Base-by-base conservation (phyloP, 495 filamentous ascomycete species). In the Aspergillus leporis region DNA sequence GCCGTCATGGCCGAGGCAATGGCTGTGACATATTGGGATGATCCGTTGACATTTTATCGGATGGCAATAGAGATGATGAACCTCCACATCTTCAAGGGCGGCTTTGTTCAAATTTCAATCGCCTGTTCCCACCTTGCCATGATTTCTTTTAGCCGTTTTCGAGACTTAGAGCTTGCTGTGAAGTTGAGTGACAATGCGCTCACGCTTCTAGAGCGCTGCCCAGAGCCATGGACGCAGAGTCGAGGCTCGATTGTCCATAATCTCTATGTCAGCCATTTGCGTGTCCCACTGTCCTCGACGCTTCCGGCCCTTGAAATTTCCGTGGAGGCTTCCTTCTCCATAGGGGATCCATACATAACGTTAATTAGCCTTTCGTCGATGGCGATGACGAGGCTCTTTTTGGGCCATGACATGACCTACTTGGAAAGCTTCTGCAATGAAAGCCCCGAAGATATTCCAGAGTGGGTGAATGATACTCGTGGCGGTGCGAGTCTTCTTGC, bases 1-100 rank as follows among this genome's bases (percentile, higher is more conserved):
- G 83, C 88, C 0, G 85, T 95, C 25, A 78, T 96, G 58, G 79
- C 85, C 0, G 92, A 96, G 69, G 85, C 90, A 10, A 81, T 89
- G 57, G 85, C 85, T 51, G 85, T 90, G n/a, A 88, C 88, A 0
- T 96, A 89, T 73, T 97, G 91, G 91, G 86, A 83, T 62, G 85
- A 94, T 67, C 74, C 78, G 18, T 65, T 90, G 22, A 81, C 85
- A 23, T 96, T 92, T 70, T 95, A 92, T 67, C 85, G 89, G 53
- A 84, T 90, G 58, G 76, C 86, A 5, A 80, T 93, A 12, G 79
- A 87, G 51, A 86, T 92, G 77, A 75, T 93, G 63, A 80, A 87
- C 46, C 81, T 87, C 21, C 86, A 90, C 62, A 76, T 95, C 16
- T 78, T 81, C 40, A 62, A 70, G 25, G 89, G 87, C 0, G 78